A percentile compares a stretch with the other conserved stretches of the same genome.
phyloP scores from a whole-genome alignment of 139 green algal species.

The Closterium sp. region DNA sequence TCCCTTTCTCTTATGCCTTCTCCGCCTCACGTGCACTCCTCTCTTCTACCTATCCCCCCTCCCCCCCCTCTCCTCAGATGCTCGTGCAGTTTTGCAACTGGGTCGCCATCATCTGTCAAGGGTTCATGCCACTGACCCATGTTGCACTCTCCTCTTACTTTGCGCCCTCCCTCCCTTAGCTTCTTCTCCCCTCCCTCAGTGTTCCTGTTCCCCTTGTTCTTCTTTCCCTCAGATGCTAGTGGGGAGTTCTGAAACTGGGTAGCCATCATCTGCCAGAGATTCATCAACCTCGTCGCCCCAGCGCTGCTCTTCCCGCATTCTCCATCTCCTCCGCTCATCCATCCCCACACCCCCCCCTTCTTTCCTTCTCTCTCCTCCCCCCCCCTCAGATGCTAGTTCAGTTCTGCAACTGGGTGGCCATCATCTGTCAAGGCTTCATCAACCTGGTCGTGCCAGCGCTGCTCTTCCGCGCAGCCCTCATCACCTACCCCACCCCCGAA shows the following conservation, averaged over 20 bases:
- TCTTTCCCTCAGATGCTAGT: neutral
- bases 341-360: no score
- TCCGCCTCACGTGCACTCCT: no score
- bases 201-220: neutral
- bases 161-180: no score
- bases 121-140: no score
- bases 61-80: neutral
- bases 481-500: constrained; percentile 6
- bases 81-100: constrained; percentile 28
- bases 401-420: constrained; percentile 37
- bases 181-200: neutral
- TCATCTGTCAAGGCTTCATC: constrained; percentile 25
- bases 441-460: neutral
- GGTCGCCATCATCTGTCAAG: neutral
- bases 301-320: constrained; percentile 12
- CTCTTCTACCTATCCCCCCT: neutral
- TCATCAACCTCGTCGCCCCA: constrained; percentile 44
- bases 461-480: neutral
- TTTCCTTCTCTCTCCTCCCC: neutral
- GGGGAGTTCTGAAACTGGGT: constrained; percentile 39
- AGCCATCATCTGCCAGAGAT: constrained; percentile 17
- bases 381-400: neutral
- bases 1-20: no score
- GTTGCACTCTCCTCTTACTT: no score
- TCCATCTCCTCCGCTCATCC: neutral